Conservation (phyloP, 495 filamentous ascomycete species). For the Penicillium arizonense region DNA sequence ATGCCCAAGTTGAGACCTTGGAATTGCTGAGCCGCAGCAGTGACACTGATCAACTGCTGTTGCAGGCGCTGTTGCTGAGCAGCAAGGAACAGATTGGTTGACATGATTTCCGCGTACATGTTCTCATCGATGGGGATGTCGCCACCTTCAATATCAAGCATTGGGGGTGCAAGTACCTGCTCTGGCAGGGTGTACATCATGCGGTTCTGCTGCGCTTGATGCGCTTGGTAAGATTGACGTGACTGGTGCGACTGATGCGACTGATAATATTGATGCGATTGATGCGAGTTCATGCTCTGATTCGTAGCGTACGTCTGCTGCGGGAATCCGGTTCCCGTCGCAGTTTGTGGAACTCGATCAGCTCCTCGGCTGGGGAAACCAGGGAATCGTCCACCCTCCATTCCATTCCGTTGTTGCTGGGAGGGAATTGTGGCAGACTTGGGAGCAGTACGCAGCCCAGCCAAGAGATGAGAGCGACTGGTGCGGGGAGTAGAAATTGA, state of each 20-base stretch:
- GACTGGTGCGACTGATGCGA: background rate
- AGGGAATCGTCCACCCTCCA: constrained; percentile 47
- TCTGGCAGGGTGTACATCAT: constrained; percentile 72
- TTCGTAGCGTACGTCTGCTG: constrained; percentile 47
- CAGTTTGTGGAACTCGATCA: constrained; percentile 60
- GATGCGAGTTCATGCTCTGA: constrained; percentile 34
- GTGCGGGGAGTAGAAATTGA: constrained; percentile 75
- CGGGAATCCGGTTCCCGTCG: constrained; percentile 58
- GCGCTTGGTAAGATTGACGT: background rate
- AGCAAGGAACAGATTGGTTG: constrained; percentile 80
- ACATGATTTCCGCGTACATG: constrained; percentile 77
- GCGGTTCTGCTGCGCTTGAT: constrained; percentile 27
- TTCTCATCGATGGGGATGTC: constrained; percentile 76
- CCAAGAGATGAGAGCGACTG: constrained; percentile 90
- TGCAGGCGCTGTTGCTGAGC: constrained; percentile 85
- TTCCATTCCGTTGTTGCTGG: constrained; percentile 48
- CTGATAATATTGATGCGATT: constrained; percentile 10
- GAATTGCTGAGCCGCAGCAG: constrained; percentile 68
- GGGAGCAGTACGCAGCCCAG: constrained; percentile 88
- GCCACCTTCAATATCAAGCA: constrained; percentile 62
- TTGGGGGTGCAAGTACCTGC: constrained; percentile 82
- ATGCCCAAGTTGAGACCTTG: constrained; percentile 63
- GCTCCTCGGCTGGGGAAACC: constrained; percentile 34
- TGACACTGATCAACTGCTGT: constrained; percentile 58
- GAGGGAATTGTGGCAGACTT: constrained; percentile 78